Evolutionary conservation across 441 rosid species (phyloP), one percentile per base, ranked within the genome.

Genomic region (Raphanus hybrid): DNA sequence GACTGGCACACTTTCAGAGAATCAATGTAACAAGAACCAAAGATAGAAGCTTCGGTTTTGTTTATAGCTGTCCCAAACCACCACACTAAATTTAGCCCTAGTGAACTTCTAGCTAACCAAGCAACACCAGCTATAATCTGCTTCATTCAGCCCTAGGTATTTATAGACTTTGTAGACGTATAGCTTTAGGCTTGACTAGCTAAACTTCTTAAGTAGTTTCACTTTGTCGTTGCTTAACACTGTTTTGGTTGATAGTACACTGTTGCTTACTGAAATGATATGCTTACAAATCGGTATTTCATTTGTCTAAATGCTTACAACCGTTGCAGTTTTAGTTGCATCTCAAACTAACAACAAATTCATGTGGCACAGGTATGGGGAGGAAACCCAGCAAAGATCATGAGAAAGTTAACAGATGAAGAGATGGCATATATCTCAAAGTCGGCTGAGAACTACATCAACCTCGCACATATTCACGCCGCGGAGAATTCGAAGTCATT

Each of bases 351-450:
- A 35, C 39, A 35, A 16, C 2, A 14, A 14, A 8, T 45, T 52
- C 34, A 34, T 67, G 75, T 60, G 64, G 71, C 82, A 89, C 82
- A 89, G 93, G 89, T 90, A 0, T 90, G 94, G 94, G 94, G 86
- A 81, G 94, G 94, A 23, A 90, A 83, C 67, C 94, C 94, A 9
- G 94, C 94, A 8, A 88, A 73, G 83, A 85, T 86, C 75, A 72
- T 90, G 76, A 88, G 94, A 59, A 90, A 88, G 86, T 82, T 90
- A 62, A 82, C 94, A 11, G 94, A 87, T 37, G 90, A 87, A 81
- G 95, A 90, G 84, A 82, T 87, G 16, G 80, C 80, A 39, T 88
- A 86, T 50, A 90, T 90, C 67, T 81, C 90, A n/a, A 84, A 90
- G 50, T 90, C 92, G 11, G 90, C 94, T 61, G 61, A 79, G 41